A percentile compares a stretch with the other conserved stretches of the same genome.
Evolutionary conservation across 2,329 filamentous ascomycete species (phyloP).

Genomic region (Dothideomycetes sp.): DNA sequence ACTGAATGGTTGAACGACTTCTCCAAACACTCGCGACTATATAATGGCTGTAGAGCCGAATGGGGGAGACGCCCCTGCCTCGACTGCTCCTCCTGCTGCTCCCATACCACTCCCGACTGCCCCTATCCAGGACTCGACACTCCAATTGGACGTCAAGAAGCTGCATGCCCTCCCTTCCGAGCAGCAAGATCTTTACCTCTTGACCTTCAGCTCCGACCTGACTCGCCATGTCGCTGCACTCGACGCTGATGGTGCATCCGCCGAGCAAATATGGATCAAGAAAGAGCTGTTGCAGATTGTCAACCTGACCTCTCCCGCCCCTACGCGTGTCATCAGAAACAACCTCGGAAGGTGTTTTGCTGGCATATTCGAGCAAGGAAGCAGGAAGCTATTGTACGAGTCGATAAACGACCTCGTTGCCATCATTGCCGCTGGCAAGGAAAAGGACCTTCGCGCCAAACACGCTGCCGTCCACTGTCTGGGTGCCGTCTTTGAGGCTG

Average conservation of each 20-base stretch:
- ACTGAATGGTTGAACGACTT: too few species aligned
- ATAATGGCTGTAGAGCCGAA: too few species aligned
- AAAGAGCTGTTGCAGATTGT: conserved; percentile 91
- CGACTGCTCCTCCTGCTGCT: too few species aligned
- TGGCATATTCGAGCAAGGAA: conserved; percentile 71
- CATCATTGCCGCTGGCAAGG: conserved; percentile 66
- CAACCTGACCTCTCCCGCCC: conserved; percentile 66
- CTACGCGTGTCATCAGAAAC: conserved; percentile 80
- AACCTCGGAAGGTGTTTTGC: conserved; percentile 77
- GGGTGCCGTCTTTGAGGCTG: conserved; percentile 81
- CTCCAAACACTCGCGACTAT: too few species aligned
- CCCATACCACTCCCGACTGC: conserved; percentile 1
- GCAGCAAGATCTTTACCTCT: conserved; percentile 88
- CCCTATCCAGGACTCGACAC: conserved; percentile 14
- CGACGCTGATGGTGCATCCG: conserved; percentile 66
- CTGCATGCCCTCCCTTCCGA: conserved; percentile 81
- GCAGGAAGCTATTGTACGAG: conserved; percentile 86
- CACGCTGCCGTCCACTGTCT: conserved; percentile 82
- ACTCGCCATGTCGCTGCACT: conserved; percentile 68
- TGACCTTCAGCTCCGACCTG: conserved; percentile 77
- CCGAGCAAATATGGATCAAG: conserved; percentile 85
- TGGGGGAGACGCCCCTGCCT: too few species aligned
- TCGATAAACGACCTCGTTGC: conserved; percentile 78
- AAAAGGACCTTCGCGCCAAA: conserved; percentile 67
- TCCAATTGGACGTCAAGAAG: conserved; percentile 75